These are phyloP conservation scores for Moesziomyces parantarcticus DNA, from an alignment of 1,284 basidiomycete species.

Conservation along the genomic window DNA sequence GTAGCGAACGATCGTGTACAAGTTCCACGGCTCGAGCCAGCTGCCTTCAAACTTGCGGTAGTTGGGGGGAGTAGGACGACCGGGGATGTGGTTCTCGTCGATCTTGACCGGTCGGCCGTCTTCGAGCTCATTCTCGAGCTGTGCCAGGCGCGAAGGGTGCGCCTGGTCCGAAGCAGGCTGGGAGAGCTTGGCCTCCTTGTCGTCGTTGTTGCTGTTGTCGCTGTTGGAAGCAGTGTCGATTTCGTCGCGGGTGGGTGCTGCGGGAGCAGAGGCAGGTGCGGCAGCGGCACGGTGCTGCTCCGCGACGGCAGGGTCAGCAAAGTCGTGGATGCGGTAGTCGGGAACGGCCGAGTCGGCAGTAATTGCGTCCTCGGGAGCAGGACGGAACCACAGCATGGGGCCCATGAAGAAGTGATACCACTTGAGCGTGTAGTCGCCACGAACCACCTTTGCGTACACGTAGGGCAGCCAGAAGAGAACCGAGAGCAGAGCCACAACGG, in stretches of 20 bases:
- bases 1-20: conserved; percentile 44
- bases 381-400: conserved; percentile 36
- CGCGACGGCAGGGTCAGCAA: conserved; percentile 14
- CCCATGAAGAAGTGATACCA: conserved; percentile 52
- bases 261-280: conserved; percentile 11
- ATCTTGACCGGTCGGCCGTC: conserved; percentile 5
- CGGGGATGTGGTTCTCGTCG: conserved; percentile 12
- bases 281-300: not conserved
- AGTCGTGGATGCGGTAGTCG: conserved; percentile 36
- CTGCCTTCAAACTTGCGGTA: conserved; percentile 42
- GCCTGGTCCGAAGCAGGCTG: not conserved
- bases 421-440: conserved; percentile 41
- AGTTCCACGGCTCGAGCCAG: conserved; percentile 47
- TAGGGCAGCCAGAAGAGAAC: conserved; percentile 49
- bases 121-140: conserved; percentile 30
- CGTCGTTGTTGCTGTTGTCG: conserved; percentile 11
- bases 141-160: conserved; percentile 20
- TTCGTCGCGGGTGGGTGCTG: conserved; percentile 5
- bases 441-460: conserved; percentile 43
- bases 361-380: conserved; percentile 28
- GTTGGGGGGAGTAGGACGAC: conserved; percentile 31
- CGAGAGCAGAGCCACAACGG: conserved; percentile 32
- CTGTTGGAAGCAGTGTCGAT: conserved; percentile 6
- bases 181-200: conserved; percentile 25
- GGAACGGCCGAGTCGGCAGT: conserved; percentile 38